Evolutionary conservation across 1,139 yeast species (phyloP), one percentile per base, ranked within the genome.

Genomic region (Yamadazyma spencermartinsiae): DNA sequence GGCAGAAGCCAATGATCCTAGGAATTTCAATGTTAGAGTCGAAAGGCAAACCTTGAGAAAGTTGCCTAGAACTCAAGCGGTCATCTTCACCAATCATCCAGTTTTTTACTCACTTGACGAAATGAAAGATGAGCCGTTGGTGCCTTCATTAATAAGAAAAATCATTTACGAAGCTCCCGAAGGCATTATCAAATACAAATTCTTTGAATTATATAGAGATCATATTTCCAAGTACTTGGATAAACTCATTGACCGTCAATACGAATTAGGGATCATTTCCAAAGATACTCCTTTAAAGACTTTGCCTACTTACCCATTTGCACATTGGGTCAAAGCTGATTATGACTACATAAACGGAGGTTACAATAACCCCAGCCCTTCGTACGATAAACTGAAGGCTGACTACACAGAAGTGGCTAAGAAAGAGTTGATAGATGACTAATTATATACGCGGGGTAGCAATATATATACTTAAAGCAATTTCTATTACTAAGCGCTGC

Each of bases 101-200:
- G 68, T 82, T 9, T 82, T 78, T 55, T 83, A 83, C 58, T 71
- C 81, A 2, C 68, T 83, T 40, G 88, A 81, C 18, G 89, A 83
- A 52, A 82, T 83, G 88, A 82, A 81, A 54, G 86, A 83, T 54
- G 90, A 83, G 54, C 88, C 89, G 7, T 57, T 79, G 60, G 68
- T 83, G 24, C 89, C 89, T n/a, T 77, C 86, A 1, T 65, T 82
- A 38, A 55, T 82, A 37, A 73, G 74, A 49, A 81, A 80, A 52
- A 79, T 82, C 38, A 61, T 83, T 26, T 76, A 63, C 45, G 87
- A 82, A 55, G 88, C 80, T 0, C 88, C 88, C 4, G 80, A 76
- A 45, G 74, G 73, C 37, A 82, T 83, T 42, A 60, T 79, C 51
- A 75, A 79, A 54, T 83, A 82, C 60, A 83, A 83, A 55, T 73